These are phyloP conservation scores for Pseudoperonospora humuli DNA, from an alignment of 352 stramenopile genomes.

Conservation along the genomic window DNA sequence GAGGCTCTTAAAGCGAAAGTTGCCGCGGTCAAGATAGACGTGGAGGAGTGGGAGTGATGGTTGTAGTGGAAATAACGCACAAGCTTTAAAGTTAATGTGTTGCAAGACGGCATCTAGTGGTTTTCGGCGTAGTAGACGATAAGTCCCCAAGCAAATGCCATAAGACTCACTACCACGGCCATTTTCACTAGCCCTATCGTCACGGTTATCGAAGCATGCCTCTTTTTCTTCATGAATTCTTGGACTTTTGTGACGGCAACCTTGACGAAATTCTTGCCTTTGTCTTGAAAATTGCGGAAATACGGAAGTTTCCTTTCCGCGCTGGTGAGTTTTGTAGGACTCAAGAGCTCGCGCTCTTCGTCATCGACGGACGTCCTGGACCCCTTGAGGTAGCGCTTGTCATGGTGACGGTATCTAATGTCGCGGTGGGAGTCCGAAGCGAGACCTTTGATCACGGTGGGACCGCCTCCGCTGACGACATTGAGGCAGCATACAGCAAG, in stretches of 20 bases:
- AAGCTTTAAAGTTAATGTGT: not conserved
- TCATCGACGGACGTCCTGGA: not conserved
- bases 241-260: conserved; percentile 8
- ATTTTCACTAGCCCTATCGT: conserved; percentile 17
- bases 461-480: not conserved
- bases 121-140: conserved; percentile 16
- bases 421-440: not conserved
- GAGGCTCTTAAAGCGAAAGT: conserved; percentile 19
- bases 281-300: not conserved
- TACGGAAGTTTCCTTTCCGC: conserved; percentile 2
- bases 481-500: conserved; percentile 3
- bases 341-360: conserved; percentile 11
- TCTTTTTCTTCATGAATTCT: conserved; percentile 8
- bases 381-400: conserved; percentile 4
- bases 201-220: conserved; percentile 10
- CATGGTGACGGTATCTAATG: not conserved
- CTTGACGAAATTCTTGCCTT: not conserved
- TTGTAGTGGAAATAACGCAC: not conserved
- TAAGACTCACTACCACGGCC: conserved; percentile 2
- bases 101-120: not conserved
- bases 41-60: conserved; percentile 25
- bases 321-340: not conserved
- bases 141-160: conserved; percentile 8
- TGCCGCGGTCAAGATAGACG: conserved; percentile 20
- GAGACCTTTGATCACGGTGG: not conserved